phyloP scores from a whole-genome alignment of 169 alveolate species.

The Plasmodium fragile region DNA sequence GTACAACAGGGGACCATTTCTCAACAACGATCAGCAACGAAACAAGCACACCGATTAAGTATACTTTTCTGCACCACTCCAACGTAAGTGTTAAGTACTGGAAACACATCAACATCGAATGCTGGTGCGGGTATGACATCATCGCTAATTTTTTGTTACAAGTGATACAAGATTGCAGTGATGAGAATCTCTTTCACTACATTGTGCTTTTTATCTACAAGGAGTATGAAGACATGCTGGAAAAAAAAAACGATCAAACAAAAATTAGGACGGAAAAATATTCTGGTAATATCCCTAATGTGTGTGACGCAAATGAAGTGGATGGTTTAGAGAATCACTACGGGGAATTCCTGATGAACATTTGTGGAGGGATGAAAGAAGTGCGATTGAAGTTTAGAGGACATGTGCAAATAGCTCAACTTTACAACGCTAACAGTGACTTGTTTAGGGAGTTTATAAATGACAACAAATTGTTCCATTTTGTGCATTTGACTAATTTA shows the following conservation, averaged over 20 bases:
- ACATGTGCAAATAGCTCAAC: slow-evolving; percentile 42
- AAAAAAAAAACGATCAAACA: neutral
- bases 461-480: slow-evolving; percentile 19
- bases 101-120: slow-evolving; percentile 52
- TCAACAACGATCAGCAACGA: neutral
- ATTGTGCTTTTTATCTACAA: slow-evolving; percentile 53
- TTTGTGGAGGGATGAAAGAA: slow-evolving; percentile 28
- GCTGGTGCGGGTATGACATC: slow-evolving; percentile 55
- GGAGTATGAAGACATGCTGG: slow-evolving; percentile 26
- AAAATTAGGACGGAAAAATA: neutral
- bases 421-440: slow-evolving; percentile 28
- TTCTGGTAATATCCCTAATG: neutral
- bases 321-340: neutral
- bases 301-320: neutral
- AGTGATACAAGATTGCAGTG: slow-evolving; percentile 16
- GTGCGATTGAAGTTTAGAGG: slow-evolving; percentile 43
- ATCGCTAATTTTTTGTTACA: slow-evolving; percentile 22
- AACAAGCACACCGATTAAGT: neutral
- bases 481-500: slow-evolving; percentile 23
- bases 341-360: slow-evolving; percentile 15
- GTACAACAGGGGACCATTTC: neutral
- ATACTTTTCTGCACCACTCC: slow-evolving; percentile 36
- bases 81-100: slow-evolving; percentile 18
- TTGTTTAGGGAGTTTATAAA: slow-evolving; percentile 44
- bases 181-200: slow-evolving; percentile 19